Percentiles rank a stretch among this genome's conserved stretches.
Conservation (phyloP, 306 rosid genomes). For the Cercis canadensis region DNA sequence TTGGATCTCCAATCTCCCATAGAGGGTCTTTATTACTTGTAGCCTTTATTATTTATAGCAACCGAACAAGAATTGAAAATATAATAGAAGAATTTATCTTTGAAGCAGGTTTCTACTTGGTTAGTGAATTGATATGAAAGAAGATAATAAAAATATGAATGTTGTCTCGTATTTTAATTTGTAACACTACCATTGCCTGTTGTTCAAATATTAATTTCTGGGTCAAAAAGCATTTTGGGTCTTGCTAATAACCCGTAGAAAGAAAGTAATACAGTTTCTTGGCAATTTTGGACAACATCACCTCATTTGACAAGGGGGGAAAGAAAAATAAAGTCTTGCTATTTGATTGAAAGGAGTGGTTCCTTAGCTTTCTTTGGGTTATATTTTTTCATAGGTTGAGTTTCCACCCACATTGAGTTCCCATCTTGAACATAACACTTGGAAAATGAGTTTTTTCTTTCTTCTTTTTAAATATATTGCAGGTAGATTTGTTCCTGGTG, state of each 20-base stretch:
- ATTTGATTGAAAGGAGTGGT: not conserved
- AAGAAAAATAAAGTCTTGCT: not conserved
- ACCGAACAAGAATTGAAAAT: no score
- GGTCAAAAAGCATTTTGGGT: not conserved
- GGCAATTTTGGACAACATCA: slow-evolving; percentile 7
- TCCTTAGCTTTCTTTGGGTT: not conserved
- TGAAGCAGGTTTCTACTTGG: no score
- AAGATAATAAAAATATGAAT: no score
- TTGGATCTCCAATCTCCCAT: no score
- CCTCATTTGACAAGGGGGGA: not conserved
- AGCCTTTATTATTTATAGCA: no score
- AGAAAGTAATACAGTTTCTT: not conserved
- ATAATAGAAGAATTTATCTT: no score
- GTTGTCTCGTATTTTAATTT: no score
- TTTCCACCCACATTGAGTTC: slow-evolving; percentile 19
- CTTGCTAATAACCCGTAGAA: not conserved
- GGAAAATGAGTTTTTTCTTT: slow-evolving; percentile 20
- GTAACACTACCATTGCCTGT: no score
- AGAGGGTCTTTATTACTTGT: no score
- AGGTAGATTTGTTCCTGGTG: slow-evolving; percentile 87
- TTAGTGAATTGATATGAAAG: no score
- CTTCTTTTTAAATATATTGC: slow-evolving; percentile 39
- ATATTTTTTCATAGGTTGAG: not conserved
- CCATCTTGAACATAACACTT: not conserved
- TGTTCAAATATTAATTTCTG: no score